These are phyloP conservation scores for Tremella yokohamensis DNA, from an alignment of 768 basidiomycete genomes.

Conservation along the genomic window DNA sequence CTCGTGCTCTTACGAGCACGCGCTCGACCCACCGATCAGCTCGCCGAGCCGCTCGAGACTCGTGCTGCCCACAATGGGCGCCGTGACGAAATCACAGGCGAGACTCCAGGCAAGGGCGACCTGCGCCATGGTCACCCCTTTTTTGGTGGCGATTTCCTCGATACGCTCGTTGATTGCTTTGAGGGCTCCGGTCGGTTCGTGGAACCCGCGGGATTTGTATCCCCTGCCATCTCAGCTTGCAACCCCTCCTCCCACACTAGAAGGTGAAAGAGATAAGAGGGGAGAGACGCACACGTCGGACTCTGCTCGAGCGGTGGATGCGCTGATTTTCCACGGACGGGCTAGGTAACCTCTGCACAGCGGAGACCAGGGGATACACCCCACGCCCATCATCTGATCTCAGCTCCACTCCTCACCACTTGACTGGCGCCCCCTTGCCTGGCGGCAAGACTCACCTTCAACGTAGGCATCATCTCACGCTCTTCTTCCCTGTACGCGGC, in stretches of 20 bases:
- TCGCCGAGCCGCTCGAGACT: constrained; percentile 54
- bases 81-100: constrained; percentile 52
- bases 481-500: constrained; percentile 60
- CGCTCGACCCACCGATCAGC: constrained; percentile 22
- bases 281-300: constrained; percentile 5
- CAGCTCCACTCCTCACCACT: no score
- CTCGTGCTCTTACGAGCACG: neutral
- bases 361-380: constrained; percentile 60
- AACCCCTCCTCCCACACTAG: neutral
- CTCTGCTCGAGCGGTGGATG: neutral
- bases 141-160: constrained; percentile 54
- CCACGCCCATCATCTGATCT: constrained; percentile 54
- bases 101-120: constrained; percentile 55
- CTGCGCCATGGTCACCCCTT: constrained; percentile 55
- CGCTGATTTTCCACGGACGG: constrained; percentile 4
- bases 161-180: constrained; percentile 53
- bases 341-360: constrained; percentile 42
- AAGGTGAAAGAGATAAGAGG: neutral
- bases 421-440: no score
- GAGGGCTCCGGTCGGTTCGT: constrained; percentile 42
- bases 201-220: constrained; percentile 6
- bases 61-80: constrained; percentile 56
- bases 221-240: neutral
- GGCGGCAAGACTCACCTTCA: constrained; percentile 1
- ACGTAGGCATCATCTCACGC: constrained; percentile 47